Evolutionary conservation across 768 basidiomycete genomes (phyloP), one percentile per base, ranked within the genome.

Genomic region (Suillus sp.): DNA sequence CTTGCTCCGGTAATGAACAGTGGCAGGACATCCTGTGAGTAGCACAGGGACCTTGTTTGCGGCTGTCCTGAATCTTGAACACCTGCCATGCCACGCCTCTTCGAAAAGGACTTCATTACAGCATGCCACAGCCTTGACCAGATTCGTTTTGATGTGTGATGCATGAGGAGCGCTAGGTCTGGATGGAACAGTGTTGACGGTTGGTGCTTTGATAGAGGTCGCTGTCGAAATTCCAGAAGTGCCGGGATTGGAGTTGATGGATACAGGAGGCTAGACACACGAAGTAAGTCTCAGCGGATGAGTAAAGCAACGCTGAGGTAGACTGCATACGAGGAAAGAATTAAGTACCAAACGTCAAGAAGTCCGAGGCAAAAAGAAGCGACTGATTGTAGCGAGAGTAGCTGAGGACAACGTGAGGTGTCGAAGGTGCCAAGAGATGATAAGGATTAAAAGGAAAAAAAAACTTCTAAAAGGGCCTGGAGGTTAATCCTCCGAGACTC

Each of bases 1-100:
- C 62, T 69, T 63, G 64, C 65, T 35, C 22, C 25, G 63, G 66
- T 64, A 60, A 61, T 61, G 65, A 64, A 45, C 47, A 34, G 61
- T 61, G 71, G 65, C 59, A 62, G 61, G 27, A 62, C 37, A 22
- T 18, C 57, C 62, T 59, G 63, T 45, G 6, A 54, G 40, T 27
- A 27, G 22, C 45, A 22, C 45, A 43, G 30, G 20, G 42, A 32
- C 48, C 20, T 27, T 30, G 14, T 22, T 57, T 18, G 1, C 27
- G 7, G 45, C 11, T 13, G 40, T n/a, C 14, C 22, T 57, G 54
- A 20, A 48, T 25, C 30, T 22, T 48, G 16, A 35, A 38, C 16
- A 14, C n/a, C 14, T 9, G 18, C 32, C 14, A 30, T n/a, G 61
- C 62, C 54, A 50, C 66, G 50, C 64, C 63, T 67, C 62, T 63